Base-by-base conservation (phyloP, 2,329 filamentous ascomycete genomes). In the Botryotinia convoluta region DNA sequence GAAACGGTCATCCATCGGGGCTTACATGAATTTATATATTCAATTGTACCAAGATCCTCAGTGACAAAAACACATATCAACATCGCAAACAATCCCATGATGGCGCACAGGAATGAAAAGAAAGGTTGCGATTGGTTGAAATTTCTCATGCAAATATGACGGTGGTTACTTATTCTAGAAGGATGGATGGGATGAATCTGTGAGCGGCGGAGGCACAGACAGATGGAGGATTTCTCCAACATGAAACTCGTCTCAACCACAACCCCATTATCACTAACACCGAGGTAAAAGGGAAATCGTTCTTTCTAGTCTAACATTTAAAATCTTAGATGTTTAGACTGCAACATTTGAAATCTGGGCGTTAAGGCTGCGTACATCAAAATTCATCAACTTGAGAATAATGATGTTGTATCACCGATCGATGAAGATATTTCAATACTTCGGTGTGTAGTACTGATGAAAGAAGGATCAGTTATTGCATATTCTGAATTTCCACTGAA, bases 241-340 rank as follows among this genome's bases (percentile, higher is more conserved):
- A 64, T 67, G 45, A 67, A 67, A 67, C 64, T 67, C 45, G 64
- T 67, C 64, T 67, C 45, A 67, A 54, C 64, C 42, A 51, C 4
- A 32, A 48, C 64, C 45, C 37, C 45, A 39, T 39, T 32, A 20
- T 67, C 45, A 67, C 51, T 29, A 37, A 51, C 18, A 67, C 44
- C 64, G 35, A 67, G 64, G 64, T 32, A 67, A 39, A 7, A 26
- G 2, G 32, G 48, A 29, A n/a, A 54, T 9, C 10, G 18, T 54
- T 29, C 39, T 3, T 67, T 29, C 64, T 54, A 35, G 16, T 22
- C 5, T 39, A 5, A 39, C 4, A 54, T 39, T 35, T 26, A 29
- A 67, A 35, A 20, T 39, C 18, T 67, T 51, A 16, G 44, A 65
- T 48, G 63, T 65, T 65, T 65, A 65, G 44, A 51, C 44, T 65